Evolutionary conservation across 306 rosid species (phyloP).

Genomic region (Abrus precatorius): DNA sequence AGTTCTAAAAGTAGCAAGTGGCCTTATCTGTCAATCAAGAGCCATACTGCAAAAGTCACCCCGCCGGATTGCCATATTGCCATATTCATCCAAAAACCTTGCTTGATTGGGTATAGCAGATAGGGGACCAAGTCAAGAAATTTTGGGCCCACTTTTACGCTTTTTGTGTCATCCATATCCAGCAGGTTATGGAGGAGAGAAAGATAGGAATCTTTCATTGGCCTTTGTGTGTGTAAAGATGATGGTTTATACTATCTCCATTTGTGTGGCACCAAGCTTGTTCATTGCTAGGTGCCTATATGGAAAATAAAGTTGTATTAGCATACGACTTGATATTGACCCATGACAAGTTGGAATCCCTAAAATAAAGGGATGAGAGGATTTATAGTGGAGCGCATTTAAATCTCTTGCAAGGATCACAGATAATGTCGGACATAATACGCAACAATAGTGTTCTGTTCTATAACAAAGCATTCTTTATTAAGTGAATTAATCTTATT

Average conservation of each 20-base stretch:
- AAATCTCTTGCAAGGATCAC: constrained; percentile 12
- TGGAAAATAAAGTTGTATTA: neutral
- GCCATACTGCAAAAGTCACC: constrained; percentile 41
- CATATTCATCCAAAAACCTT: constrained; percentile 48
- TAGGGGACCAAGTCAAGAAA: constrained; percentile 54
- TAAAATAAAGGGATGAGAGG: constrained; percentile 41
- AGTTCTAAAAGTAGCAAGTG: constrained; percentile 54
- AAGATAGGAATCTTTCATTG: constrained; percentile 51
- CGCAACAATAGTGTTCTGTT: constrained; percentile 3
- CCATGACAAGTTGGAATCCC: constrained; percentile 39
- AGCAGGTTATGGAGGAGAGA: constrained; percentile 26
- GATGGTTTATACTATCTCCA: neutral
- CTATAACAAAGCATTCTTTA: neutral
- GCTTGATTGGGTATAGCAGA: constrained; percentile 51
- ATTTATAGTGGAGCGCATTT: constrained; percentile 35
- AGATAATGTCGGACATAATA: constrained; percentile 30
- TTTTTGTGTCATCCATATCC: constrained; percentile 47
- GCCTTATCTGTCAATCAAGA: constrained; percentile 47
- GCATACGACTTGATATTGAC: constrained; percentile 39
- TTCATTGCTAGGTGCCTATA: constrained; percentile 16
- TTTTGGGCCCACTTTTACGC: constrained; percentile 44
- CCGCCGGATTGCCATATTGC: constrained; percentile 40
- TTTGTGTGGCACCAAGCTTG: constrained; percentile 26
- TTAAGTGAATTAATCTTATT: constrained; percentile 17
- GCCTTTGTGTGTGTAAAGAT: constrained; percentile 37